These are phyloP conservation scores for Stephanodiscus minutulus DNA, from an alignment of 108 stramenopile species.

Conservation along the genomic window DNA sequence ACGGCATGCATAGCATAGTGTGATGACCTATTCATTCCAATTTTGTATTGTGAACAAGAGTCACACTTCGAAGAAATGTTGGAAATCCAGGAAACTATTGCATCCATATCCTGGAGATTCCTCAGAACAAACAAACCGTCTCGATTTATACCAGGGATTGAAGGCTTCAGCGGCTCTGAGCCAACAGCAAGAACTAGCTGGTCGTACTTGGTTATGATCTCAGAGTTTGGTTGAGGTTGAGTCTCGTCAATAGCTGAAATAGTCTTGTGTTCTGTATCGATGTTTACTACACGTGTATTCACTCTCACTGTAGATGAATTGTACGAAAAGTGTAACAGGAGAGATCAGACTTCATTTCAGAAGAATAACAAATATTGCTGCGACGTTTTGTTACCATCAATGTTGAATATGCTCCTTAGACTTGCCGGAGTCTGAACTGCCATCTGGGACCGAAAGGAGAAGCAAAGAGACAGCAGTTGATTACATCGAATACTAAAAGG, in stretches of 20 bases:
- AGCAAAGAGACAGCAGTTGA: neutral
- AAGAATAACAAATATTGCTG: neutral
- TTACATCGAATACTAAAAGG: neutral
- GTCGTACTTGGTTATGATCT: constrained; percentile 43
- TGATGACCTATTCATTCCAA: neutral
- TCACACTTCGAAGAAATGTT: constrained; percentile 25
- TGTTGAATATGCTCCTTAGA: constrained; percentile 54
- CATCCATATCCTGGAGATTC: constrained; percentile 77
- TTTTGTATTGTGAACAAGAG: constrained; percentile 8
- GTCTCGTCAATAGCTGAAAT: constrained; percentile 48
- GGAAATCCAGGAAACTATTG: constrained; percentile 55
- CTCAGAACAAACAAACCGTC: constrained; percentile 61
- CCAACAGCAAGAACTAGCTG: constrained; percentile 71
- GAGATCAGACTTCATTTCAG: constrained; percentile 1
- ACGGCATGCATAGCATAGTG: constrained; percentile 54
- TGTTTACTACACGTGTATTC: constrained; percentile 54
- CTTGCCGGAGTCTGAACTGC: constrained; percentile 70
- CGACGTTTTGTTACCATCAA: constrained; percentile 58
- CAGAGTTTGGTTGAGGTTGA: constrained; percentile 18
- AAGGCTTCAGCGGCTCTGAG: constrained; percentile 68
- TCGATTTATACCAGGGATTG: constrained; percentile 70
- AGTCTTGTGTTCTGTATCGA: constrained; percentile 51
- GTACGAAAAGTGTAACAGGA: too few species aligned
- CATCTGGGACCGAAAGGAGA: constrained; percentile 35
- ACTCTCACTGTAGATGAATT: constrained; percentile 38